Base-by-base conservation (phyloP, 768 basidiomycete genomes). In the Neoboletus brunneissimus region DNA sequence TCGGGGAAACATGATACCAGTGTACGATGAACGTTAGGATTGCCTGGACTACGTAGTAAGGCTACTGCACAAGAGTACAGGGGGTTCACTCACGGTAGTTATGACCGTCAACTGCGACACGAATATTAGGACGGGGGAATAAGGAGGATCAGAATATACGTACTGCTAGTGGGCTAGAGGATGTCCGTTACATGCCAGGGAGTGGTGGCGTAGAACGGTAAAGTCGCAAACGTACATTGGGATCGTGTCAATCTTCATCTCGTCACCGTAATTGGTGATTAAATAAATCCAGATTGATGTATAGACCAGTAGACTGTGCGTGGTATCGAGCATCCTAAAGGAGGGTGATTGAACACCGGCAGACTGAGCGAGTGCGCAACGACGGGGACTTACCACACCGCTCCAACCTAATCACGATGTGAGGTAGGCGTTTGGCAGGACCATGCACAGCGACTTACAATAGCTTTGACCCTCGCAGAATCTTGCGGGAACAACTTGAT, bases 21-120 rank as follows among this genome's bases (percentile, higher is more conserved):
- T 82, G 81, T 5, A 82, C 80, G 25, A 81, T 70, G 49, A 81
- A 76, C 0, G 80, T 82, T 31, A 80, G 67, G 27, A 78, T 61
- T 1, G 79, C 80, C 79, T 60, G 73, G 74, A 70, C 0, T 71
- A 66, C 22, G 51, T 2, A 48, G 31, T 60, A 29, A 51, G 49
- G 12, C 3, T 27, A 25, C 2, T 23, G 34, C 7, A 9, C 18
- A 51, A 35, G 41, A 38, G 1, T n/a, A 48, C n/a, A 40, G 5
- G 15, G 3, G 4, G 13, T 15, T 2, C 8, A 48, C 70, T 51
- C 49, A 65, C 70, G 1, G 80, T 81, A 43, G 10, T 59, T 40
- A 61, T n/a, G 32, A 71, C 63, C 18, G 69, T 73, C 56, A 72
- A 42, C 70, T 71, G 9, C 4, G 15, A 60, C 18, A 5, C 1